Evolutionary conservation across 192 early-diverging fungal genomes (phyloP).

Genomic region (Coemansia sp.): DNA sequence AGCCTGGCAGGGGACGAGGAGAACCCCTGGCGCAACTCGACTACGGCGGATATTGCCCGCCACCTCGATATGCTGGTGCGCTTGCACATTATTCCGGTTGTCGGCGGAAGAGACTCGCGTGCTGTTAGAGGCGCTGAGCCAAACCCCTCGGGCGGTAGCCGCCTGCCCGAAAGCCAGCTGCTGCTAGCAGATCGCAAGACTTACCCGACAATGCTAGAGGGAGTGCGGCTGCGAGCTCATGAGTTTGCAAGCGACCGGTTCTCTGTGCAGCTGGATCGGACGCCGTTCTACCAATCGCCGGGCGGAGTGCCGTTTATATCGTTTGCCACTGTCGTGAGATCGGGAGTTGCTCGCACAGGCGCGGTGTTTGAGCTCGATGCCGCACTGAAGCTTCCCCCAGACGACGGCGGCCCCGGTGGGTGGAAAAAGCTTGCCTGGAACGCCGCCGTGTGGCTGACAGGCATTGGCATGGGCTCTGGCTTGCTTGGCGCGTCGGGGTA

Average conservation of each 20-base stretch:
- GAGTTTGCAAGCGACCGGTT: conserved; percentile 55
- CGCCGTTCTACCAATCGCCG: conserved; percentile 50
- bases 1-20: conserved; percentile 16
- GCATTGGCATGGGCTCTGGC: conserved; percentile 52
- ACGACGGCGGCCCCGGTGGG: conserved; percentile 34
- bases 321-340: conserved; percentile 45
- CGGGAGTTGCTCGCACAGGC: conserved; percentile 49
- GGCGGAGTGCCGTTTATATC: conserved; percentile 52
- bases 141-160: background rate
- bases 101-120: background rate
- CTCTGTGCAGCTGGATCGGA: conserved; percentile 50
- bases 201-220: conserved; percentile 50
- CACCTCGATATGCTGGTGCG: conserved; percentile 59
- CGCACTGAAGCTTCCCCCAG: conserved; percentile 42
- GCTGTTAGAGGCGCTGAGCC: background rate
- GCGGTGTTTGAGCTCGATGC: conserved; percentile 55
- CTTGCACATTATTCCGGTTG: conserved; percentile 66
- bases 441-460: conserved; percentile 49
- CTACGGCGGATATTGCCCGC: conserved; percentile 35
- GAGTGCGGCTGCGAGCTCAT: conserved; percentile 33
- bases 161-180: conserved; percentile 32
- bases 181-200: conserved; percentile 40
- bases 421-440: conserved; percentile 53
- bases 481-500: conserved; percentile 46
- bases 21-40: conserved; percentile 56